These are phyloP conservation scores for Penicillium sp. DNA, from an alignment of 2,329 filamentous ascomycete species.

Conservation along the genomic window DNA sequence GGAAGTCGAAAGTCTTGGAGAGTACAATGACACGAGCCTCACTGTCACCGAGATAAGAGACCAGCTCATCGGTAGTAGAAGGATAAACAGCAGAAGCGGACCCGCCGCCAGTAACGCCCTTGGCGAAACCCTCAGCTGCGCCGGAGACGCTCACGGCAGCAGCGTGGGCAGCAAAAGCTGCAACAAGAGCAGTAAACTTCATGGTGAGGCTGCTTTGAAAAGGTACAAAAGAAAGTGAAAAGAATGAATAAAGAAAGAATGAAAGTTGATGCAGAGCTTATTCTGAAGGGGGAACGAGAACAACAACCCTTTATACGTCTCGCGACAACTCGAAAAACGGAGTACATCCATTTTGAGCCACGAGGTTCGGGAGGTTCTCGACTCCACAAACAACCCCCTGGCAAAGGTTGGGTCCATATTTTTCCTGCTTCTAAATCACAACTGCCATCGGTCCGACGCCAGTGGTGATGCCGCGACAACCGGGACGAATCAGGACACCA, in stretches of 20 bases:
- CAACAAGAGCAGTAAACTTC: conserved; percentile 22
- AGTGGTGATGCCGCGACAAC: neutral
- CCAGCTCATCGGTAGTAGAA: conserved; percentile 58
- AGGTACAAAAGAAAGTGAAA: conserved; percentile 5
- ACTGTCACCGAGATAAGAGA: conserved; percentile 61
- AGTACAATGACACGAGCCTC: conserved; percentile 60
- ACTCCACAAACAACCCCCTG: conserved; percentile 1
- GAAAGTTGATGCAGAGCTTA: conserved; percentile 2
- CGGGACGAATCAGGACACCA: conserved; percentile 1
- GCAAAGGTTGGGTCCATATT: neutral
- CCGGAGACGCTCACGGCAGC: conserved; percentile 32
- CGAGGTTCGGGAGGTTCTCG: neutral
- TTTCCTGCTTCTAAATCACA: conserved; percentile 7
- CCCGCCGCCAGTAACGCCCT: conserved; percentile 65
- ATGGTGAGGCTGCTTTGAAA: conserved; percentile 13
- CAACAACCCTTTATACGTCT: neutral
- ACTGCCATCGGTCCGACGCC: neutral
- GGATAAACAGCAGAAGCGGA: conserved; percentile 59
- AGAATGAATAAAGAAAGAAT: neutral
- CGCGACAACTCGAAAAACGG: neutral
- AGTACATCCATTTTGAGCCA: neutral
- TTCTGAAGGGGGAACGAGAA: neutral
- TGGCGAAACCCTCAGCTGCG: conserved; percentile 54
- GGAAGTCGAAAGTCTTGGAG: conserved; percentile 47
- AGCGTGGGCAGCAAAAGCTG: conserved; percentile 25